These are phyloP conservation scores for Xylariaceae sp. DNA, from an alignment of 2,329 filamentous ascomycete genomes.

Conservation along the genomic window DNA sequence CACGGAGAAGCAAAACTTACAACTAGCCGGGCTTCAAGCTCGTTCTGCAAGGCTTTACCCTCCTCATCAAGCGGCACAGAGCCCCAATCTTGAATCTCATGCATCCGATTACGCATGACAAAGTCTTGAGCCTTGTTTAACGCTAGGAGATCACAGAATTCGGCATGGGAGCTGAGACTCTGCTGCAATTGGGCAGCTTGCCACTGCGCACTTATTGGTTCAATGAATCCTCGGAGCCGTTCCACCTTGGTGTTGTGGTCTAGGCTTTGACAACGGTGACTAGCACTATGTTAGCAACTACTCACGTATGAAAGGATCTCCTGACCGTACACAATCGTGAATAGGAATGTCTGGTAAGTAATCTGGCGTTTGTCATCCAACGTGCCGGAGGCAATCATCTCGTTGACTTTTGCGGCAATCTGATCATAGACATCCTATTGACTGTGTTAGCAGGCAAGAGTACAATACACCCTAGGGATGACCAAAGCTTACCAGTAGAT, in stretches of 20 bases:
- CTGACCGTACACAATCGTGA: conserved; percentile 71
- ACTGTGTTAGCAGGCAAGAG: conserved; percentile 20
- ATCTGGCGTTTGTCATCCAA: conserved; percentile 79
- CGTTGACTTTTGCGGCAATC: conserved; percentile 75
- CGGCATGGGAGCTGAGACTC: conserved; percentile 66
- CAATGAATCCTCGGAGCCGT: conserved; percentile 70
- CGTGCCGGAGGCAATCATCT: conserved; percentile 66
- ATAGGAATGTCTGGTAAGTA: conserved; percentile 83
- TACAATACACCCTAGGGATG: not conserved
- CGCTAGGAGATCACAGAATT: conserved; percentile 75
- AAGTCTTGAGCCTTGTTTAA: conserved; percentile 78
- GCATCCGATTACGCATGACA: conserved; percentile 64
- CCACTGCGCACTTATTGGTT: conserved; percentile 80
- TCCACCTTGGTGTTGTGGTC: conserved; percentile 65
- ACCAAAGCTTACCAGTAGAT: conserved; percentile 59
- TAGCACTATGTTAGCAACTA: conserved; percentile 31
- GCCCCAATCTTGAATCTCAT: conserved; percentile 79
- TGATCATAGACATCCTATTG: conserved; percentile 74
- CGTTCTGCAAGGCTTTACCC: conserved; percentile 70
- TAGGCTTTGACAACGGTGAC: conserved; percentile 74
- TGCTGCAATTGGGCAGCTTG: conserved; percentile 62
- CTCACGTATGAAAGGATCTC: not conserved
- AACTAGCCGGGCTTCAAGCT: conserved; percentile 71
- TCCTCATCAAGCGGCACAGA: conserved; percentile 69
- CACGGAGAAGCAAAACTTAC: conserved; percentile 34